phyloP scores from a whole-genome alignment of 1,284 basidiomycete species.

The Limonomyces culmigenus region DNA sequence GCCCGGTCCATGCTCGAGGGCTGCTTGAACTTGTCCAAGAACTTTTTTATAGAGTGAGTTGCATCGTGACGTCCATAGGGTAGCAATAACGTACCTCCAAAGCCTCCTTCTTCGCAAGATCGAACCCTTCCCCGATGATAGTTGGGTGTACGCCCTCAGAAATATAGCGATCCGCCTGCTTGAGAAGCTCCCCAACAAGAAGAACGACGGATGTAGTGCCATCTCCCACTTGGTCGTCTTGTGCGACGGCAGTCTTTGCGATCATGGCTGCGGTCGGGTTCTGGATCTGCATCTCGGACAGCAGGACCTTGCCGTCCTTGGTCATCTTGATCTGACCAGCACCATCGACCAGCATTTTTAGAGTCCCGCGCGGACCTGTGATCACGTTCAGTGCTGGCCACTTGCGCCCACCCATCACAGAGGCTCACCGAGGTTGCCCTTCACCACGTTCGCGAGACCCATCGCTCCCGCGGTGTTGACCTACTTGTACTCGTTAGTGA shows the following conservation, averaged over 20 bases:
- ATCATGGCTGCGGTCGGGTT: constrained; percentile 99
- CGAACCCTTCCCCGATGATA: constrained; percentile 90
- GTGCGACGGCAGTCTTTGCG: constrained; percentile 93
- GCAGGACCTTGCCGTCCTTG: constrained; percentile 96
- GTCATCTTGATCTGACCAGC: constrained; percentile 99
- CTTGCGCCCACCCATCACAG: no score
- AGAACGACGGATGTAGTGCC: constrained; percentile 97
- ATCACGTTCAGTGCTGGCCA: no score
- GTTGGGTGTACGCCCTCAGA: constrained; percentile 98
- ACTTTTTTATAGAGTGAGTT: constrained; percentile 37
- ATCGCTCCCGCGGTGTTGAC: constrained; percentile 89
- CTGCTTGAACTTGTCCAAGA: constrained; percentile 84
- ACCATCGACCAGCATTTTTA: constrained; percentile 99
- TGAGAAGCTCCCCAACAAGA: constrained; percentile 91
- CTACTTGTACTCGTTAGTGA: no score
- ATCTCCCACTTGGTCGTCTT: constrained; percentile 98
- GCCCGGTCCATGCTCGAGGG: constrained; percentile 68
- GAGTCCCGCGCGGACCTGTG: constrained; percentile 81
- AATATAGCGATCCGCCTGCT: constrained; percentile 96
- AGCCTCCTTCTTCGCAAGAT: constrained; percentile 93
- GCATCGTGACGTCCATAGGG: no score
- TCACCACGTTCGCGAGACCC: constrained; percentile 94
- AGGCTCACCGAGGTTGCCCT: constrained; percentile 75
- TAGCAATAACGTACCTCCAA: constrained; percentile 51
- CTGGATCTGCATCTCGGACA: constrained; percentile 99